Conservation (phyloP, 2,329 filamentous ascomycete genomes). For the Epichloe sylvatica region DNA sequence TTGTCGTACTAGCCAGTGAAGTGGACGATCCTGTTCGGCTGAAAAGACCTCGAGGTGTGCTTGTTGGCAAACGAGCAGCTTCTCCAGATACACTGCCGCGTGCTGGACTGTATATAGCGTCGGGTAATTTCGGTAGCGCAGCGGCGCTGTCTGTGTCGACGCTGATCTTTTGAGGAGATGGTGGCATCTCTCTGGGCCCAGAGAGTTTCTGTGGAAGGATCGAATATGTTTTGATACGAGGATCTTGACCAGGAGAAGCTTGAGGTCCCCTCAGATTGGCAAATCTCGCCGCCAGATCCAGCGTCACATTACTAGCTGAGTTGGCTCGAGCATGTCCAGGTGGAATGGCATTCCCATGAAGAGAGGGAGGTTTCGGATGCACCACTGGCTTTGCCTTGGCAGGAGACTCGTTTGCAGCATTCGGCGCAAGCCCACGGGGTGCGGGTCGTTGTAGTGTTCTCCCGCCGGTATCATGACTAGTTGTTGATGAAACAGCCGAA, state of each 20-base stretch:
- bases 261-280: slow-evolving; percentile 37
- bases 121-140: slow-evolving; percentile 54
- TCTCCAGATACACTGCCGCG: slow-evolving; percentile 55
- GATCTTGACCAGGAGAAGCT: slow-evolving; percentile 32
- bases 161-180: slow-evolving; percentile 24
- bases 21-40: slow-evolving; percentile 42
- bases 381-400: slow-evolving; percentile 32
- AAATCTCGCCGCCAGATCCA: slow-evolving; percentile 43
- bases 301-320: slow-evolving; percentile 19
- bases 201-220: slow-evolving; percentile 25
- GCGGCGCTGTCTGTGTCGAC: slow-evolving; percentile 37
- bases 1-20: slow-evolving; percentile 20
- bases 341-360: slow-evolving; percentile 44
- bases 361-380: slow-evolving; percentile 52
- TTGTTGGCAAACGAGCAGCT: slow-evolving; percentile 50
- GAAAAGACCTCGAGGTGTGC: slow-evolving; percentile 49
- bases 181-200: slow-evolving; percentile 41
- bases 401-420: slow-evolving; percentile 10
- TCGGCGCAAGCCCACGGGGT: slow-evolving; percentile 6
- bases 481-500: not conserved
- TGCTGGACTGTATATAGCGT: slow-evolving; percentile 66
- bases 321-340: slow-evolving; percentile 18
- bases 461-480: not conserved
- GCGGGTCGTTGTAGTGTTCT: not conserved
- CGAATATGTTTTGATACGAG: slow-evolving; percentile 36